Base-by-base conservation (phyloP, 192 early-diverging fungal genomes). In the Coemansia sp. region DNA sequence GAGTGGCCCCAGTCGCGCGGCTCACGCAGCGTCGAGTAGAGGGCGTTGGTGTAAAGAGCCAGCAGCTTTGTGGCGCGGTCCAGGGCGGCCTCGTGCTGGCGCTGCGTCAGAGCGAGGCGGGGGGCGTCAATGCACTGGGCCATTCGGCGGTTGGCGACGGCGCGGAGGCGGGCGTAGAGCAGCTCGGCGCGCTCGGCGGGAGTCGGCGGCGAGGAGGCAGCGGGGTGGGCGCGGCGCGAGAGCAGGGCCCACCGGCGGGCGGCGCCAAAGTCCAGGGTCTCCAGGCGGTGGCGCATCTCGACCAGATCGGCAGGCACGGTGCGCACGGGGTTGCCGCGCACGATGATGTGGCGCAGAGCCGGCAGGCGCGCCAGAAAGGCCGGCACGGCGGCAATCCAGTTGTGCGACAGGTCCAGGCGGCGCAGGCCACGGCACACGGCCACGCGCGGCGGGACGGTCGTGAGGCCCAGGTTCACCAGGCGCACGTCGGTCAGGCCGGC, bases 351-450 rank as follows among this genome's bases (percentile, higher is more conserved):
- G 51, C 60, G 62, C 7, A 78, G 68, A 15, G 39, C 14, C 9
- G n/a, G 30, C 50, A 78, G 50, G 13, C 48, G 46, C 5, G 60
- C 51, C 37, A 78, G 52, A 55, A 69, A 78, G 26, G 56, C 56
- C 5, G 75, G 75, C 29, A 67, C 69, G 0, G 56, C 23, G 30
- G 6, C 41, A 13, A 78, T 63, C 75, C 75, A 78, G 60, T 78
- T 78, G 68, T 78, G 69, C 42, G 75, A 70, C 68, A 78, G 50
- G 48, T 78, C 53, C 33, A 78, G 75, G 23, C 60, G 47, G 10
- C 33, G 59, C 59, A 78, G 64, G 5, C 62, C 67, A 10, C 21
- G 55, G 37, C 65, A 68, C 22, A 32, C 26, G 36, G 36, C 33
- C 15, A 67, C 17, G 29, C 58, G 30, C 14, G 37, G 47, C 18